Evolutionary conservation across 352 stramenopile species (phyloP), one percentile per base, ranked within the genome.

Genomic region (Phytophthora europaea): DNA sequence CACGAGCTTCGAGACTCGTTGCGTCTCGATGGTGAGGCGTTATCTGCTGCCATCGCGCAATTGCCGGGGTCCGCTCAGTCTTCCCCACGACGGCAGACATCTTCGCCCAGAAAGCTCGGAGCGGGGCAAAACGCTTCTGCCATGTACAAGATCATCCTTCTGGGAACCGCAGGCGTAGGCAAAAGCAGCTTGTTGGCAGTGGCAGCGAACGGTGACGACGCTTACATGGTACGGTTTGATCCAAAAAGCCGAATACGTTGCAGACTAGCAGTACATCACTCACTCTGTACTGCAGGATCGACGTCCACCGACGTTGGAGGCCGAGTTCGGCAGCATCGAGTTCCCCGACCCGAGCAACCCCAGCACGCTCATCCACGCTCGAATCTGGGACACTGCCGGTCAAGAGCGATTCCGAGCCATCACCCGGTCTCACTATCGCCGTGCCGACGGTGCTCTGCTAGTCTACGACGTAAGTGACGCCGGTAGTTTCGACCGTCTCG

Each of bases 381-480:
- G 86, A 1, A 87, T 98, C n/a, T 97, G 91, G 92, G 91, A 98
- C 61, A 97, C 93, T 4, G 92, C 92, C 1, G 93, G 92, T 2
- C 89, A 97, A 59, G 92, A 97, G 57, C 83, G 93, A 18, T 98
- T 97, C 75, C 91, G 95, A 62, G 91, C 93, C 12, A 96, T 98
- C 71, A 95, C 86, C 13, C 79, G 86, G n/a, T 94, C 87, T 18
- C 88, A 95, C 70, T 95, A 95, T 47, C 88, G 91, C 23, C 91
- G 95, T 43, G 90, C 91, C 0, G 88, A 97, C 58, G 93, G 90
- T 13, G 94, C 94, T 26, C 58, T 98, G 45, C 81, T 98, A 12
- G 93, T 98, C 53, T 98, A 98, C 78, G 94, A 98, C 52, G 93
- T 98, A 12, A 91, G 87, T 2, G 93, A 98, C 48, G 73, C 70